Conservation (phyloP, 75 land plant genomes). For the Selaginella tamariscina region DNA sequence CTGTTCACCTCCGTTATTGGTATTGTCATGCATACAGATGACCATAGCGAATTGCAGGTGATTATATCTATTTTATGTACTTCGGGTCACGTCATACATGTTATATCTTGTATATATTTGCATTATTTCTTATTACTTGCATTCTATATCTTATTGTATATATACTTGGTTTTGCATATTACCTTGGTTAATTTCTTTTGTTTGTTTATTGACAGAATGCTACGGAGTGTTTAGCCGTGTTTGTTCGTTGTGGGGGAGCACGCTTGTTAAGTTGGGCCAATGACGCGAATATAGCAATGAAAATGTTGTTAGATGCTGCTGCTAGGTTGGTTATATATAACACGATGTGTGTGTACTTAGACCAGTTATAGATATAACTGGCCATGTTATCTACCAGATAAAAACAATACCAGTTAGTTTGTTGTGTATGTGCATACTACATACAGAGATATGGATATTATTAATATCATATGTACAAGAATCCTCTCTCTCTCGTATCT, state of each 20-base stretch:
- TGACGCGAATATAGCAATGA: conserved; percentile 57
- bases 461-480: neutral
- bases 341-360: neutral
- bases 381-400: neutral
- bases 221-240: conserved; percentile 78
- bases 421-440: neutral
- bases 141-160: too few species aligned
- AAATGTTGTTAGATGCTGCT: conserved; percentile 77
- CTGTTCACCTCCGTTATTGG: conserved; percentile 48
- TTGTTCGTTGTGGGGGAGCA: conserved; percentile 60
- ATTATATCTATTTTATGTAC: too few species aligned
- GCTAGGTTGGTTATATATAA: conserved; percentile 45
- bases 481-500: neutral
- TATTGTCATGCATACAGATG: conserved; percentile 61
- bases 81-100: too few species aligned
- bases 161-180: too few species aligned
- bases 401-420: neutral
- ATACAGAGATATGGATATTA: neutral
- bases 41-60: conserved; percentile 92
- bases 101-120: too few species aligned
- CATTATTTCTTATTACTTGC: neutral
- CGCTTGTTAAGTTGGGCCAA: conserved; percentile 59
- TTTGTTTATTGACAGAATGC: conserved; percentile 56
- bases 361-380: neutral
- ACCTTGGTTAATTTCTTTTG: too few species aligned